phyloP scores from a whole-genome alignment of 768 basidiomycete genomes.

The Leucosporidium creatinivorum region DNA sequence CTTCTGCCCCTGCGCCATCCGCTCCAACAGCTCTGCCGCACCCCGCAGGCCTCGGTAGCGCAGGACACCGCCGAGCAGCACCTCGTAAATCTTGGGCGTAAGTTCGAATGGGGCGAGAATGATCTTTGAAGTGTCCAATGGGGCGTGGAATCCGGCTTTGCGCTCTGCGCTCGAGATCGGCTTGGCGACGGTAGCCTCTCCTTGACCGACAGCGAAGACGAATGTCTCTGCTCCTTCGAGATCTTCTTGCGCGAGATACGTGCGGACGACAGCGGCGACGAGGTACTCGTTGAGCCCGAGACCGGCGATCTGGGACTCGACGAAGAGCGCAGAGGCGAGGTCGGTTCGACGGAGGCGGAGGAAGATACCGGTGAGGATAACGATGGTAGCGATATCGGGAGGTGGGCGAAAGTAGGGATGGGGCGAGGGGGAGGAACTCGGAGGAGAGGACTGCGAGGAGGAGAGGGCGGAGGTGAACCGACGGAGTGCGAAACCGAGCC shows the following conservation, averaged over 20 bases:
- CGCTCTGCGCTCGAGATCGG: neutral
- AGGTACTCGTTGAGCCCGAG: constrained; percentile 12
- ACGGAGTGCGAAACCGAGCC: neutral
- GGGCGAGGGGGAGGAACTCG: neutral
- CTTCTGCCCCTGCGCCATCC: neutral
- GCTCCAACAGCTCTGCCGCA: constrained; percentile 7
- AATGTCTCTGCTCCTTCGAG: constrained; percentile 20
- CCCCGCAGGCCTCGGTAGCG: constrained; percentile 12
- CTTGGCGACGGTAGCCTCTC: neutral
- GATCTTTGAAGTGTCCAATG: too few species aligned
- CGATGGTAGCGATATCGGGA: constrained; percentile 22
- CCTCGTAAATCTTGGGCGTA: constrained; percentile 10
- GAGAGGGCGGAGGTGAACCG: neutral
- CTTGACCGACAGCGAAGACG: neutral
- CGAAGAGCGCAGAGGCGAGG: constrained; percentile 13
- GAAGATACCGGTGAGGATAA: constrained; percentile 15
- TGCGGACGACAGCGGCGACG: constrained; percentile 9
- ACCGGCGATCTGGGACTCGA: neutral
- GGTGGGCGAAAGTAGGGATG: constrained; percentile 1
- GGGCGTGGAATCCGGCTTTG: neutral
- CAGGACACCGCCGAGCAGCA: constrained; percentile 16
- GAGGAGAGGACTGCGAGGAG: neutral
- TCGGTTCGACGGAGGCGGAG: constrained; percentile 10
- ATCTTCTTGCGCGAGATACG: constrained; percentile 8
- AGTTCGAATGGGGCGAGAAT: neutral